phyloP scores from a whole-genome alignment of 805 yeast species.

The Sugiyamaella boreocaroliniensis region DNA sequence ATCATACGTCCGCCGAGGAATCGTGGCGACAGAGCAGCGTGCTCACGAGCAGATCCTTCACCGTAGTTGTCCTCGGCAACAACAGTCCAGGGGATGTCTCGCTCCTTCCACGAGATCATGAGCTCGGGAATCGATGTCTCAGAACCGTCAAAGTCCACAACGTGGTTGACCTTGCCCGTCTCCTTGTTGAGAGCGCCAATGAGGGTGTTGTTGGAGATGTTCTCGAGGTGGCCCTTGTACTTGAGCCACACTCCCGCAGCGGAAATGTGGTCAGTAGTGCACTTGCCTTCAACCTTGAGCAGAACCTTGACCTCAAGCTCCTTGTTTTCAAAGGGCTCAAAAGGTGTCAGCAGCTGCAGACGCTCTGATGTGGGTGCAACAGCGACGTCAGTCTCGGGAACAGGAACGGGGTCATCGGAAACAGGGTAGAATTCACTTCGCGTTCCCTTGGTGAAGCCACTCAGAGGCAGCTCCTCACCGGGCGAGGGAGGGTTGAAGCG shows the following conservation, averaged over 20 bases:
- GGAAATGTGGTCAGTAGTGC: constrained; percentile 97
- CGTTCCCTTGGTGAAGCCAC: constrained; percentile 66
- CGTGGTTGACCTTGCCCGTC: constrained; percentile 91
- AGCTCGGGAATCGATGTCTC: constrained; percentile 84
- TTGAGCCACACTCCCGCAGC: constrained; percentile 99
- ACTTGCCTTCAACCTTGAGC: constrained; percentile 92
- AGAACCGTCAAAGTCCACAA: constrained; percentile 77
- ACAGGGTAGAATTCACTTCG: constrained; percentile 71
- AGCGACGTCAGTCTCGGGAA: constrained; percentile 50
- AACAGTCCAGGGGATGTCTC: constrained; percentile 81
- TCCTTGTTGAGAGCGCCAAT: constrained; percentile 97
- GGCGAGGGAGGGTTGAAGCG: constrained; percentile 66
- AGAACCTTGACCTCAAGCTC: constrained; percentile 72
- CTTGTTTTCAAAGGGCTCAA: constrained; percentile 76
- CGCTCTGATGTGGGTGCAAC: constrained; percentile 90
- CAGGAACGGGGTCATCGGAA: constrained; percentile 51
- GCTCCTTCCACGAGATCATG: constrained; percentile 92
- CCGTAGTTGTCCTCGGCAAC: constrained; percentile 98
- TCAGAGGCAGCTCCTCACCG: constrained; percentile 75
- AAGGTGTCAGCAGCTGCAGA: constrained; percentile 79
- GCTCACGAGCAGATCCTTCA: constrained; percentile 99
- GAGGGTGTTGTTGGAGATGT: constrained; percentile 88
- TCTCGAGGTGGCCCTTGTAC: constrained; percentile 95
- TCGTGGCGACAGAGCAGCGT: constrained; percentile 93
- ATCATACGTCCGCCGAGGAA: constrained; percentile 88